phyloP scores from a whole-genome alignment of 2,329 filamentous ascomycete genomes.

The Penicillium janthinellum region DNA sequence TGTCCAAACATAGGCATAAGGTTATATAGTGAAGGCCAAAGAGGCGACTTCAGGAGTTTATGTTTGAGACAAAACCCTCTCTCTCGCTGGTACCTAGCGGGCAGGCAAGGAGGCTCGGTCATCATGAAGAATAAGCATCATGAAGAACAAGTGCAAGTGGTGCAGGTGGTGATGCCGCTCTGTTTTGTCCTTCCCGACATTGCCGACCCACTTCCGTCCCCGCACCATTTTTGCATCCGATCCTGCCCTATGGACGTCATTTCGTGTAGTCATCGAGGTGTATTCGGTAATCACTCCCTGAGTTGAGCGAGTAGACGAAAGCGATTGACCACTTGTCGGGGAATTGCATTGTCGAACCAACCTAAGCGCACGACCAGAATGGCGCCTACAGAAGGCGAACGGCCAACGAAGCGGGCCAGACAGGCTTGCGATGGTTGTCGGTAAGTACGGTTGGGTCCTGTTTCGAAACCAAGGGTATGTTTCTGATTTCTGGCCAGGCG shows the following conservation, averaged over 20 bases:
- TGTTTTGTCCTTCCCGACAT: background rate
- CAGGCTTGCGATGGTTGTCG: constrained; percentile 38
- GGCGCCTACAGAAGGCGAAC: constrained; percentile 16
- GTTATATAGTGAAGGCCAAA: no score
- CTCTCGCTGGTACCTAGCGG: no score
- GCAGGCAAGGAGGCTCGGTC: no score
- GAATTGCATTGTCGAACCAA: background rate
- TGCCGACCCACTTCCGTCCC: constrained; percentile 1
- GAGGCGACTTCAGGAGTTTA: no score
- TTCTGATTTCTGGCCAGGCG: constrained; percentile 20
- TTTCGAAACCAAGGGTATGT: background rate
- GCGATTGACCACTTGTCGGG: background rate
- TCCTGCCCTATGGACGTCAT: background rate
- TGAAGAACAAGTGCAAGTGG: background rate
- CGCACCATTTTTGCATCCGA: background rate
- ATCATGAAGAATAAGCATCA: background rate
- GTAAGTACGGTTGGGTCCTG: constrained; percentile 19
- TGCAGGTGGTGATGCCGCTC: background rate
- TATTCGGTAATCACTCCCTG: no score
- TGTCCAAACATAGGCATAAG: no score
- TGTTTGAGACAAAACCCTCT: no score
- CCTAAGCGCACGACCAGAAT: constrained; percentile 1
- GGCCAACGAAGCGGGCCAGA: constrained; percentile 22
- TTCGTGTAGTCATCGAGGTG: background rate
- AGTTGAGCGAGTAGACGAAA: background rate